These are phyloP conservation scores for Prosopis cineraria DNA, from an alignment of 306 rosid species.

Conservation along the genomic window DNA sequence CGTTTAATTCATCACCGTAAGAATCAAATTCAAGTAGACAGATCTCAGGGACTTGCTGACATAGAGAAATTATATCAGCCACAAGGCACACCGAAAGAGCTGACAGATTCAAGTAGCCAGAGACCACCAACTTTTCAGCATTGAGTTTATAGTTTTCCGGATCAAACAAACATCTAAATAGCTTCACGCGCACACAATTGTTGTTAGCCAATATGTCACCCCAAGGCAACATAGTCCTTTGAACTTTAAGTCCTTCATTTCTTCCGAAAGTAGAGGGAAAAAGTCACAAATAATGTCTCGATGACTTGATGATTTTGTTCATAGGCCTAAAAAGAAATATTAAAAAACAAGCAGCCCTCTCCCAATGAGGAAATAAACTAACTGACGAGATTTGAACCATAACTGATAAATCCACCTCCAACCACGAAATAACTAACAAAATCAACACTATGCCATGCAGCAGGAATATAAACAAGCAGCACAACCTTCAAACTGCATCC, in stretches of 20 bases:
- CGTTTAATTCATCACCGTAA: background rate
- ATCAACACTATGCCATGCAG: background rate
- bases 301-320: background rate
- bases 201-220: too few relatives aligned
- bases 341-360: background rate
- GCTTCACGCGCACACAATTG: too few relatives aligned
- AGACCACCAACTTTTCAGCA: background rate
- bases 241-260: background rate
- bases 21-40: background rate
- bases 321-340: too few relatives aligned
- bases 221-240: too few relatives aligned
- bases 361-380: background rate
- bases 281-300: background rate
- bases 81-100: too few relatives aligned
- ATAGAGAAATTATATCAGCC: too few relatives aligned
- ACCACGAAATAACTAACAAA: background rate
- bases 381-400: background rate
- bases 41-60: too few relatives aligned
- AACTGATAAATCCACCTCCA: background rate
- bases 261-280: background rate
- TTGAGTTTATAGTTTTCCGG: background rate
- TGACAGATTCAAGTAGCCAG: background rate
- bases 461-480: background rate
- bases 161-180: background rate
- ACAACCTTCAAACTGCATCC: slow-evolving; percentile 5